phyloP scores from a whole-genome alignment of 768 basidiomycete species.

The Botryobasidium botryosum region DNA sequence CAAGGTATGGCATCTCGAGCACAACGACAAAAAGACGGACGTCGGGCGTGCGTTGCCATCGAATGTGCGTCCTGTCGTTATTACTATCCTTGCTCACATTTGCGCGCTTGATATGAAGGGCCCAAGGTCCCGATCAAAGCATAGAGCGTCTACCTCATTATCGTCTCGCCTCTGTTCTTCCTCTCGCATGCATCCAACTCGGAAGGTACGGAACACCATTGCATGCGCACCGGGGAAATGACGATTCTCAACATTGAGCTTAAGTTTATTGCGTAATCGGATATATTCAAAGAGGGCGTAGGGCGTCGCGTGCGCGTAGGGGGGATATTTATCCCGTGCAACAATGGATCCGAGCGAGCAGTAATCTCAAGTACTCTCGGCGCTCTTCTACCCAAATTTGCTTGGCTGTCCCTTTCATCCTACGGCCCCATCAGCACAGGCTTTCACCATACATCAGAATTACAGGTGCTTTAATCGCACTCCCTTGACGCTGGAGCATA shows the following conservation, averaged over 20 bases:
- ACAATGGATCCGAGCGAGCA: no score
- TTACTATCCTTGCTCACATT: slow-evolving; percentile 4
- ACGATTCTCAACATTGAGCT: slow-evolving; percentile 85
- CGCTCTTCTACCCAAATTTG: no score
- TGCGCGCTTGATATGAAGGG: slow-evolving; percentile 33
- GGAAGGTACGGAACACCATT: slow-evolving; percentile 59
- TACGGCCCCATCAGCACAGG: no score
- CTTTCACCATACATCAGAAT: no score
- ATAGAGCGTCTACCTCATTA: slow-evolving; percentile 71
- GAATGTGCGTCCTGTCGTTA: slow-evolving; percentile 41
- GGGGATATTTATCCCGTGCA: no score
- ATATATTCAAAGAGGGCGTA: slow-evolving; percentile 71
- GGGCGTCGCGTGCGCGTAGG: no score
- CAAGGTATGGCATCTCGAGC: slow-evolving; percentile 28
- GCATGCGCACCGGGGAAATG: slow-evolving; percentile 47
- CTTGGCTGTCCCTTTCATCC: no score
- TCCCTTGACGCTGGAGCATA: no score
- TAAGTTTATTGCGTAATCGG: slow-evolving; percentile 73
- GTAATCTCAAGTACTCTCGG: no score
- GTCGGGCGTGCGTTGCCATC: slow-evolving; percentile 76
- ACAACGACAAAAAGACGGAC: slow-evolving; percentile 27
- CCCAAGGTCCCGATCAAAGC: slow-evolving; percentile 62
- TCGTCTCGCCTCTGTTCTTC: slow-evolving; percentile 72
- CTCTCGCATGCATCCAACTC: slow-evolving; percentile 48
- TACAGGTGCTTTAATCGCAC: no score